Evolutionary conservation across 371 early-diverging fungal genomes (phyloP).

Genomic region (Apophysomyces variabilis): DNA sequence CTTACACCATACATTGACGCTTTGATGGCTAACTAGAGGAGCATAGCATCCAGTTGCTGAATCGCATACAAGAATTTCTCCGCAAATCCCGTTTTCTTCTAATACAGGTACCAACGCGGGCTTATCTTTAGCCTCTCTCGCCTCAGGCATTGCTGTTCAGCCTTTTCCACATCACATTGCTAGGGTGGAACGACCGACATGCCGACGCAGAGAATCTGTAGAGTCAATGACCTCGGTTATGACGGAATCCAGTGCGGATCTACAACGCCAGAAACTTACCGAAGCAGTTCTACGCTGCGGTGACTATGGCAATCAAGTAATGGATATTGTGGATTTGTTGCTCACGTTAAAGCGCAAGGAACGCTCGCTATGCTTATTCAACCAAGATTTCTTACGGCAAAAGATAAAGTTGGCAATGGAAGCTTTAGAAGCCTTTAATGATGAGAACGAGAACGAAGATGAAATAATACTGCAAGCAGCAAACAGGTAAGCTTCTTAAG

Average conservation of each 20-base stretch:
- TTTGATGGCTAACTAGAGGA: background rate
- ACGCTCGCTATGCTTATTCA: slow-evolving; percentile 53
- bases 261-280: slow-evolving; percentile 45
- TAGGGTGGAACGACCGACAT: slow-evolving; percentile 27
- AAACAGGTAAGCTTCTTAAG: slow-evolving; percentile 12
- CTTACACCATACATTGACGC: background rate
- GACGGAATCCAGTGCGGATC: slow-evolving; percentile 46
- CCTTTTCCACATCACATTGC: slow-evolving; percentile 13
- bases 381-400: slow-evolving; percentile 48
- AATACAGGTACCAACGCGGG: slow-evolving; percentile 40
- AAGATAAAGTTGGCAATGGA: slow-evolving; percentile 48
- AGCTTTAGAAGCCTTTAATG: slow-evolving; percentile 45
- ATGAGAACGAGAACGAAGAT: slow-evolving; percentile 34
- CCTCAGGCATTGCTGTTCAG: slow-evolving; percentile 45
- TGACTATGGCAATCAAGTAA: slow-evolving; percentile 33
- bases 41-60: slow-evolving; percentile 17
- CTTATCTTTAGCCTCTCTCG: slow-evolving; percentile 41
- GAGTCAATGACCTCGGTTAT: slow-evolving; percentile 48
- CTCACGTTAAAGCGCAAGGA: slow-evolving; percentile 54
- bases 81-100: slow-evolving; percentile 41
- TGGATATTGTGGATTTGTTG: slow-evolving; percentile 57
- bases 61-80: slow-evolving; percentile 26
- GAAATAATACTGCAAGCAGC: slow-evolving; percentile 17
- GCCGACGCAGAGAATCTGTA: slow-evolving; percentile 46
- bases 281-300: slow-evolving; percentile 47